phyloP scores from a whole-genome alignment of 441 rosid species.

The Capsella rubella region DNA sequence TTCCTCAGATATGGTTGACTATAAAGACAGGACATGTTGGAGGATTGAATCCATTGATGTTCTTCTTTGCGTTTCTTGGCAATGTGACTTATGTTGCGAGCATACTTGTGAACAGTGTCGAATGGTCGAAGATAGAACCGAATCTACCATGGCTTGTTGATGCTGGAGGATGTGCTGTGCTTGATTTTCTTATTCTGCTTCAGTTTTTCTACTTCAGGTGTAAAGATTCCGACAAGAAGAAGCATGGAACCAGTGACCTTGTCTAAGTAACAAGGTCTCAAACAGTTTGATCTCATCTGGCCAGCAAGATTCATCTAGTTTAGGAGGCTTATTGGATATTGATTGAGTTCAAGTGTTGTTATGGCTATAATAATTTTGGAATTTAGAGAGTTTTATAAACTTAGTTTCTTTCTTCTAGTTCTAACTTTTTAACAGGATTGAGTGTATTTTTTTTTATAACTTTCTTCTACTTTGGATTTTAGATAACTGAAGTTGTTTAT shows the following conservation, averaged over 20 bases:
- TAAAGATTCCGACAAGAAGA: conserved; percentile 2
- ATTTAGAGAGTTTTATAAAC: no score
- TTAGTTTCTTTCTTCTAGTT: no score
- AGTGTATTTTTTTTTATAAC: not conserved
- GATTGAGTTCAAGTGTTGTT: no score
- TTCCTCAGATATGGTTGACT: conserved; percentile 79
- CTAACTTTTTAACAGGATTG: not conserved
- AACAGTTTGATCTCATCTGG: not conserved
- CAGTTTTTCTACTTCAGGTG: conserved; percentile 1
- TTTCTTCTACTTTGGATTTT: not conserved
- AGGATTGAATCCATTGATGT: conserved; percentile 80
- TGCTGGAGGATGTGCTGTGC: conserved; percentile 77
- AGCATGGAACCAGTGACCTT: not conserved
- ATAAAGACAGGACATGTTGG: conserved; percentile 68
- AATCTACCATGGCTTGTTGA: conserved; percentile 84
- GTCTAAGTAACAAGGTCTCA: not conserved
- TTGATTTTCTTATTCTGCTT: conserved; percentile 58
- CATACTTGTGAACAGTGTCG: conserved; percentile 62
- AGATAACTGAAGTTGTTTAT: not conserved
- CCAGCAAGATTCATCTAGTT: not conserved
- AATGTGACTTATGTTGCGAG: conserved; percentile 76
- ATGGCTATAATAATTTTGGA: no score
- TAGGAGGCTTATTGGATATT: no score
- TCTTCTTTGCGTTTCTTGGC: conserved; percentile 72
- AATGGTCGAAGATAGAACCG: conserved; percentile 65